Conservation (phyloP, 495 filamentous ascomycete genomes). For the Penicillium psychrofluorescens region DNA sequence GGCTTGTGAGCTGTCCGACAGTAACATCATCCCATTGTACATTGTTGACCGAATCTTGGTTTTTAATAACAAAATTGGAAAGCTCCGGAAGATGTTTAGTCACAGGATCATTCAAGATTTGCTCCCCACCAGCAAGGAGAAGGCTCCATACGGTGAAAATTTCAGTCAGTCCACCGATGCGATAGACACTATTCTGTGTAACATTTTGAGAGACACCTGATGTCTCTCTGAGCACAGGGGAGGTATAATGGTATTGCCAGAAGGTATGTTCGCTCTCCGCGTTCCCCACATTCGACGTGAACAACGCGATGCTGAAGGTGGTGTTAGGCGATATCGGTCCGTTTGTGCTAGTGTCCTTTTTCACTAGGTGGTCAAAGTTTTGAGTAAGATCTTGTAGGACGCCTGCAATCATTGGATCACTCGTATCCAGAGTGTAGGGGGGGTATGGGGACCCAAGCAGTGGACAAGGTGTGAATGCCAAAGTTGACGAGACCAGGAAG, state of each 20-base stretch:
- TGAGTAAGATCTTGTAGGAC: conserved; percentile 6
- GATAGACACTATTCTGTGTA: conserved; percentile 33
- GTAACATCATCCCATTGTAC: conserved; percentile 34
- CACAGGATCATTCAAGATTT: conserved; percentile 32
- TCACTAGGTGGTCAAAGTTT: conserved; percentile 5
- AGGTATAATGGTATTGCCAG: conserved; percentile 39
- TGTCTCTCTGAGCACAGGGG: conserved; percentile 21
- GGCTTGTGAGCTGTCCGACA: conserved; percentile 35
- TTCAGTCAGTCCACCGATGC: conserved; percentile 39
- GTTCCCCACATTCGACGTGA: conserved; percentile 31
- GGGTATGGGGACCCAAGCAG: conserved; percentile 43
- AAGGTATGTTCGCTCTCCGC: conserved; percentile 25
- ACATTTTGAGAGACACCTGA: conserved; percentile 22
- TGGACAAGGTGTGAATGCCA: conserved; percentile 32
- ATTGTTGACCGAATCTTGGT: conserved; percentile 8
- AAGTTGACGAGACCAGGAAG: conserved; percentile 3
- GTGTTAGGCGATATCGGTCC: conserved; percentile 13
- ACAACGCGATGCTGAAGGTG: conserved; percentile 45
- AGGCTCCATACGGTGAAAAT: conserved; percentile 38
- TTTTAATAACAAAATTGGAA: conserved; percentile 3
- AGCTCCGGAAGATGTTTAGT: conserved; percentile 50
- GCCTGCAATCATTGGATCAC: conserved; percentile 6
- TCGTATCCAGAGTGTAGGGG: conserved; percentile 29
- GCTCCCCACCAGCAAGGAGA: conserved; percentile 35
- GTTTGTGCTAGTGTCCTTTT: conserved; percentile 2